Percentiles rank a stretch among this genome's conserved stretches.
These are phyloP conservation scores for Microcos paniculata DNA, from an alignment of 345 rosid genomes.

Conservation along the genomic window DNA sequence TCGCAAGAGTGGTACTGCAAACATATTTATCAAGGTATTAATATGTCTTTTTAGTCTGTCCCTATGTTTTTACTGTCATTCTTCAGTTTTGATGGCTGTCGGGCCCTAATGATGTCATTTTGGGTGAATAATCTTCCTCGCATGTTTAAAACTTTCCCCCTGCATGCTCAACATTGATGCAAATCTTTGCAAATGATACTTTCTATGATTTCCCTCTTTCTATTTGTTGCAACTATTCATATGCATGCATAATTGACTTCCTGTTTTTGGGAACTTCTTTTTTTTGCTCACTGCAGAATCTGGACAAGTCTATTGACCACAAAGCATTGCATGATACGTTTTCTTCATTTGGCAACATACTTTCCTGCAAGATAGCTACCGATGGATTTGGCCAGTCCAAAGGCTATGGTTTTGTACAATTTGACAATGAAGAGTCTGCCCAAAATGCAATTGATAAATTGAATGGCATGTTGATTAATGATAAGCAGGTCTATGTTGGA, in stretches of 20 bases:
- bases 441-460: slow-evolving; percentile 76
- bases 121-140: neutral
- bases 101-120: neutral
- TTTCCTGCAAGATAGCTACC: slow-evolving; percentile 89
- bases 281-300: slow-evolving; percentile 47
- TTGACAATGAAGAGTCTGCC: slow-evolving; percentile 76
- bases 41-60: neutral
- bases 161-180: neutral
- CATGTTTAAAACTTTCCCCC: neutral
- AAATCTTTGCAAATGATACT: neutral
- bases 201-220: neutral
- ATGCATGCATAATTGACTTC: neutral
- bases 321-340: slow-evolving; percentile 88
- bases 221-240: neutral
- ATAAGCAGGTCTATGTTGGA: slow-evolving; percentile 92
- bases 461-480: slow-evolving; percentile 92
- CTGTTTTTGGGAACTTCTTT: neutral
- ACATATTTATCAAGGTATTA: slow-evolving; percentile 84
- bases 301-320: slow-evolving; percentile 89
- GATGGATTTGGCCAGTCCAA: slow-evolving; percentile 79
- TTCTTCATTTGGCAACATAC: slow-evolving; percentile 79
- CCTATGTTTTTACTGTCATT: neutral
- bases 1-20: slow-evolving; percentile 90
- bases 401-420: slow-evolving; percentile 96
- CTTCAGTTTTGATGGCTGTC: neutral